Base-by-base conservation (phyloP, 495 filamentous ascomycete species). In the Astrocystis sublimbata region DNA sequence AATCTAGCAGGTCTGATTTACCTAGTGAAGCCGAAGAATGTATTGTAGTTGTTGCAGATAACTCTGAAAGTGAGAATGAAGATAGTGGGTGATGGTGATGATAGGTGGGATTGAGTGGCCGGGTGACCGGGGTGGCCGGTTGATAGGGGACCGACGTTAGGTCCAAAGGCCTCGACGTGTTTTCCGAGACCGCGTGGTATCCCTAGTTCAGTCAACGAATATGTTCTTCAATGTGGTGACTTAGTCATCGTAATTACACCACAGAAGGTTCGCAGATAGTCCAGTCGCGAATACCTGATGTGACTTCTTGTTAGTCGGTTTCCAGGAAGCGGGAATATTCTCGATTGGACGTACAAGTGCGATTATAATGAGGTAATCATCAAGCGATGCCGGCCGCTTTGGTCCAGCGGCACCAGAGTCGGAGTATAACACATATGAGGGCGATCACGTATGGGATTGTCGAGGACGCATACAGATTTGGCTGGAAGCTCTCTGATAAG, bases 401-500 rank as follows among this genome's bases (percentile, higher is more conserved):
- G 2, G 13, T 15, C 51, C 51, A 55, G 28, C 33, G 51, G 17
- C 33, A 55, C 33, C 51, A 55, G 23, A 38, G 21, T n/a, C 51
- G 51, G 15, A 55, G 51, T 8, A 30, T 23, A 19, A 24, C 17
- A 33, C 31, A 55, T 13, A n/a, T 17, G 33, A 55, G 21, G 19
- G 51, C 30, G 15, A 55, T 24, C 19, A 15, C 4, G 23, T 41
- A 55, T 12, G 31, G 51, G 21, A 55, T 40, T 1, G 36, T 41
- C 17, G 51, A 55, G 33, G 33, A 38, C 19, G 51, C 51, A 55
- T 55, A 55, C 33, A 55, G 19, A 23, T 55, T 41, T 23, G 51
- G 51, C 33, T 55, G 51, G 17, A 23, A 23, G 33, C 1, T 55
- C 15, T 55, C 51, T 4, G 51, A 38, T 26, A 55, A 12, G 24